Conservation (phyloP, 495 filamentous ascomycete genomes). For the Penicillium crystallinum region DNA sequence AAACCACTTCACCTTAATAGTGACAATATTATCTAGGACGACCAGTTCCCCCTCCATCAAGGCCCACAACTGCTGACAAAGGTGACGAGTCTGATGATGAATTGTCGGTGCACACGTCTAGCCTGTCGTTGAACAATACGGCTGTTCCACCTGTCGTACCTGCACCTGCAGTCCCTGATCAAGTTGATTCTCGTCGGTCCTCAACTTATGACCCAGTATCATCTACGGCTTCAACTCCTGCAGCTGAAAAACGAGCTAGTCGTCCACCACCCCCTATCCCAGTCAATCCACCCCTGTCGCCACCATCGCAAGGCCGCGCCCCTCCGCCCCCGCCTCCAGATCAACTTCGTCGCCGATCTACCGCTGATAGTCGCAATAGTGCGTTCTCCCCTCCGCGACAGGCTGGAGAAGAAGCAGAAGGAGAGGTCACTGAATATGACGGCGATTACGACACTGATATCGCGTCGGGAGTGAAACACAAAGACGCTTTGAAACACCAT, state of each 20-base stretch:
- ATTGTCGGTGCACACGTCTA: conserved; percentile 60
- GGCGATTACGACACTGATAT: conserved; percentile 99
- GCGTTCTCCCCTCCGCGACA: conserved; percentile 34
- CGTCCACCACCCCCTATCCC: conserved; percentile 49
- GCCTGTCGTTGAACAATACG: conserved; percentile 39
- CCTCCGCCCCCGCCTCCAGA: conserved; percentile 76
- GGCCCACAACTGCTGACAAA: conserved; percentile 58
- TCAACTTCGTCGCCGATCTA: conserved; percentile 54
- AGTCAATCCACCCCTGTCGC: conserved; percentile 40
- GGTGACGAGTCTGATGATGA: conserved; percentile 95
- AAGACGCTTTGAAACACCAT: conserved; percentile 85
- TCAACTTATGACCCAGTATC: conserved; percentile 44
- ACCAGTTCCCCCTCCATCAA: conserved; percentile 47
- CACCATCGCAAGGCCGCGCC: conserved; percentile 54
- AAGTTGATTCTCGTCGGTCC: conserved; percentile 36
- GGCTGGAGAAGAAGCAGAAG: conserved; percentile 59
- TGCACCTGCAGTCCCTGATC: conserved; percentile 43
- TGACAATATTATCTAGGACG: conserved; percentile 45
- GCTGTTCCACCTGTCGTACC: conserved; percentile 42
- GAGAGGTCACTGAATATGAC: conserved; percentile 91
- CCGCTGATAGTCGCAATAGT: conserved; percentile 48
- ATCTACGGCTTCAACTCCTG: conserved; percentile 44
- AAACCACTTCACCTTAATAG: conserved; percentile 4
- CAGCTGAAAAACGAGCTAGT: conserved; percentile 47
- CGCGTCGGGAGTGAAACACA: conserved; percentile 78